Percentiles rank a stretch among this genome's conserved stretches.
These are phyloP conservation scores for Cardamine chenopodiifolia DNA, from an alignment of 345 rosid genomes.

Conservation along the genomic window DNA sequence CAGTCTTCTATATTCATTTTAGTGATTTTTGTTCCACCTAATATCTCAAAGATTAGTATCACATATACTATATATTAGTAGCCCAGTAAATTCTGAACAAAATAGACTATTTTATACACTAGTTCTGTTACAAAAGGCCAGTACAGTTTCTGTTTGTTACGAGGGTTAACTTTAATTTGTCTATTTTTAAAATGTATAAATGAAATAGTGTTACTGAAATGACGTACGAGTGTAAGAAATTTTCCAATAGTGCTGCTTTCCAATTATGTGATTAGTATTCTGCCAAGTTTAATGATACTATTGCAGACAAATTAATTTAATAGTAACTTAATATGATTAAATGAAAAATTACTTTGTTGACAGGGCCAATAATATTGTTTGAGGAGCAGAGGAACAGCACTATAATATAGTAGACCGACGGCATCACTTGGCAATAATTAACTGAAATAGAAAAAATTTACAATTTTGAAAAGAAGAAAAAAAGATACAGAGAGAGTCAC, in stretches of 20 bases:
- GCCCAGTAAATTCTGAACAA: constrained; percentile 30
- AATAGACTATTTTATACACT: constrained; percentile 20
- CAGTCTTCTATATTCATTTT: constrained; percentile 36
- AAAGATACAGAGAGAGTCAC: constrained; percentile 23
- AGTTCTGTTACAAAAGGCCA: constrained; percentile 6
- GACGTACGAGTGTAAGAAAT: not conserved
- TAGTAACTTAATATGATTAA: not conserved
- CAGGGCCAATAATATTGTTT: constrained; percentile 33
- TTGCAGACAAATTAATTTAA: not conserved
- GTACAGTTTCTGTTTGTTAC: constrained; percentile 24
- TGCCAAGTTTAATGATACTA: constrained; percentile 5
- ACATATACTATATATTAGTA: constrained; percentile 12
- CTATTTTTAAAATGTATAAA: not conserved
- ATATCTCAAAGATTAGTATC: constrained; percentile 28
- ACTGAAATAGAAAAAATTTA: constrained; percentile 25
- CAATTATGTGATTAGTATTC: not conserved
- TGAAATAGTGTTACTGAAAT: constrained; percentile 29
- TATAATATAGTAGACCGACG: constrained; percentile 39
- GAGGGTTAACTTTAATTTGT: constrained; percentile 5
- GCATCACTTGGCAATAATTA: constrained; percentile 40
- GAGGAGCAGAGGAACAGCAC: constrained; percentile 29
- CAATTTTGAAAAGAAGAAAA: not conserved
- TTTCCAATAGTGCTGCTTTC: constrained; percentile 7
- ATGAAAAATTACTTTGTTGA: not conserved
- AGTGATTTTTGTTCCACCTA: constrained; percentile 31